Evolutionary conservation across 1,139 yeast species (phyloP).

Genomic region (Arxiozyma bovina): DNA sequence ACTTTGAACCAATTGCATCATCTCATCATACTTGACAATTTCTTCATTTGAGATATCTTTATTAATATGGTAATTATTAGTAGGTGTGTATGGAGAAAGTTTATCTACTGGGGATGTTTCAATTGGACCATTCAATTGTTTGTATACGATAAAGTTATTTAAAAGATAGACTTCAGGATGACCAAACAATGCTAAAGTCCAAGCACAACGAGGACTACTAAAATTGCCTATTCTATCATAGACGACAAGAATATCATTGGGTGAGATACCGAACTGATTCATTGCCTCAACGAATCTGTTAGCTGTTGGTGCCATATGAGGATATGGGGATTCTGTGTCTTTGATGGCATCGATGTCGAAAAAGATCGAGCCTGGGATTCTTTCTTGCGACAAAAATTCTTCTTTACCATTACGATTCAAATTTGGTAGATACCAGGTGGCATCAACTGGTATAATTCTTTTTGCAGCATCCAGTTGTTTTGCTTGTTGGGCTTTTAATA

Average conservation of each 20-base stretch:
- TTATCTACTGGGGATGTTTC: slow-evolving; percentile 27
- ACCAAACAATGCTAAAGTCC: slow-evolving; percentile 77
- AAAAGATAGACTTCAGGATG: slow-evolving; percentile 59
- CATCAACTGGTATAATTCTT: slow-evolving; percentile 64
- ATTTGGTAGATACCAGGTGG: slow-evolving; percentile 90
- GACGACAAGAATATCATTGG: slow-evolving; percentile 58
- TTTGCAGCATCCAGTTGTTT: slow-evolving; percentile 9
- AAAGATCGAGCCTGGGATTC: slow-evolving; percentile 62
- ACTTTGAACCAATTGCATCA: slow-evolving; percentile 40
- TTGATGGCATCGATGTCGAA: slow-evolving; percentile 72
- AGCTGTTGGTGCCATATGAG: slow-evolving; percentile 79
- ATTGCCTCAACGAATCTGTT: slow-evolving; percentile 47
- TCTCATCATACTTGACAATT: slow-evolving; percentile 41
- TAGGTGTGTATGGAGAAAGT: slow-evolving; percentile 33
- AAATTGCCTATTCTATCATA: slow-evolving; percentile 81
- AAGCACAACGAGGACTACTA: slow-evolving; percentile 83
- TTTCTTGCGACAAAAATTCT: slow-evolving; percentile 43
- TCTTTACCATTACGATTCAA: slow-evolving; percentile 48
- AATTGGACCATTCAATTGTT: slow-evolving; percentile 33
- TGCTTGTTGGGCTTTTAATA: slow-evolving; percentile 10
- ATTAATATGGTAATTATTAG: slow-evolving; percentile 17
- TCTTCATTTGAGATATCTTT: slow-evolving; percentile 55
- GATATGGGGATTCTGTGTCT: slow-evolving; percentile 51
- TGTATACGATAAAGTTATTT: slow-evolving; percentile 57
- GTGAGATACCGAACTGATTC: slow-evolving; percentile 35